phyloP scores from a whole-genome alignment of 2,329 filamentous ascomycete species.

The Colletotrichum sp. region DNA sequence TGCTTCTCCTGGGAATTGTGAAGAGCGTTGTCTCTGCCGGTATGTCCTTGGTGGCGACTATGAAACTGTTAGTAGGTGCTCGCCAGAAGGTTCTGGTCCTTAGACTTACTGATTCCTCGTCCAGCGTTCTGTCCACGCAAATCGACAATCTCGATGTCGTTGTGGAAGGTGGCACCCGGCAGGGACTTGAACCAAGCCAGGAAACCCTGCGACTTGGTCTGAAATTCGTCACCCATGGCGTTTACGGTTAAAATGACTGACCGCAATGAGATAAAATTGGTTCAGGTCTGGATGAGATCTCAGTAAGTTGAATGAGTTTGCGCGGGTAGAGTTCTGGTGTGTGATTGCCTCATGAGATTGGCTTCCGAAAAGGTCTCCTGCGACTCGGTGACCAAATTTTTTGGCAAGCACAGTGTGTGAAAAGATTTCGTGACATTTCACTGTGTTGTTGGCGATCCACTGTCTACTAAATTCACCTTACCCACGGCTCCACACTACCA shows the following conservation, averaged over 20 bases:
- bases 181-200: conserved; percentile 58
- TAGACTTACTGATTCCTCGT: conserved; percentile 56
- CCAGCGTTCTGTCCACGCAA: conserved; percentile 56
- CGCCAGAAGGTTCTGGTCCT: neutral
- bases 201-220: conserved; percentile 49
- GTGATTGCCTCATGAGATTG: neutral
- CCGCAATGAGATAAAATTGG: neutral
- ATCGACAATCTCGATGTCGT: conserved; percentile 57
- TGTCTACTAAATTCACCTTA: neutral
- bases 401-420: neutral
- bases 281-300: neutral
- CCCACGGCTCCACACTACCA: neutral
- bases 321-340: neutral
- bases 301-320: neutral
- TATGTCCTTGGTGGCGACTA: conserved; percentile 76
- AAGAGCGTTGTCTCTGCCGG: conserved; percentile 79
- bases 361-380: neutral
- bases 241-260: neutral
- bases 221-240: conserved; percentile 42
- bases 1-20: conserved; percentile 73
- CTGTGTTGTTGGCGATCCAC: neutral
- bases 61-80: neutral
- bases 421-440: neutral
- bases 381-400: neutral
- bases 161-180: conserved; percentile 59